Evolutionary conservation across 1,284 basidiomycete species (phyloP).

Genomic region (Gomphus sp.): DNA sequence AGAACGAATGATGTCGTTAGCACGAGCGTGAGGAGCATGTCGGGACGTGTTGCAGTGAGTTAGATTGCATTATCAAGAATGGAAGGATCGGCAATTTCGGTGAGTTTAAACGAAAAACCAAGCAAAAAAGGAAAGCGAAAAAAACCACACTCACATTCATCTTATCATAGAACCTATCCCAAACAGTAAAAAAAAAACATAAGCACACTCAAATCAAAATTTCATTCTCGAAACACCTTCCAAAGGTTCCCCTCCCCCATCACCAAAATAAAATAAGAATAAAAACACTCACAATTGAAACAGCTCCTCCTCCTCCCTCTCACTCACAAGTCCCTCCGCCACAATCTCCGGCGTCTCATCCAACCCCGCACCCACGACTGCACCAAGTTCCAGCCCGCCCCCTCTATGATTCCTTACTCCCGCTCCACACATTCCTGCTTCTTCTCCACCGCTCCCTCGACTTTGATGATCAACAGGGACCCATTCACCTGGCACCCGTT

Average conservation of each 20-base stretch:
- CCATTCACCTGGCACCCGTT: no score
- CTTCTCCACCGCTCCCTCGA: no score
- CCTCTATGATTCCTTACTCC: neutral
- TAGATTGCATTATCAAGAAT: neutral
- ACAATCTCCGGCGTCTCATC: slow-evolving; percentile 25
- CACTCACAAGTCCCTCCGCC: slow-evolving; percentile 36
- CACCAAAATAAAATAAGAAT: neutral
- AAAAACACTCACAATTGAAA: slow-evolving; percentile 41
- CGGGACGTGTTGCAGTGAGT: neutral
- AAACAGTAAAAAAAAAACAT: no score
- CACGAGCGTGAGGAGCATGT: neutral
- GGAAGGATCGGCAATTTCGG: neutral
- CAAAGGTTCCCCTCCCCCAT: no score
- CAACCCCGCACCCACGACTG: neutral
- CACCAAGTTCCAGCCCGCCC: neutral
- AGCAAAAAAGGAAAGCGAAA: neutral
- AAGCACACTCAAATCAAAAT: no score
- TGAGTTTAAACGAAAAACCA: neutral
- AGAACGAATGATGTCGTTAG: neutral
- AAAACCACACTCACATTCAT: slow-evolving; percentile 34
- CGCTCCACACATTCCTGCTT: no score
- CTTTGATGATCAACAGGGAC: no score
- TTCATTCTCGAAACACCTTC: no score
- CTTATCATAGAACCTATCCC: slow-evolving; percentile 38
- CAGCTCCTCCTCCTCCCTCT: slow-evolving; percentile 48